A percentile compares a stretch with the other conserved stretches of the same genome.
Conservation (phyloP, 805 yeast species). For the Wickerhamomyces rabaulensis region DNA sequence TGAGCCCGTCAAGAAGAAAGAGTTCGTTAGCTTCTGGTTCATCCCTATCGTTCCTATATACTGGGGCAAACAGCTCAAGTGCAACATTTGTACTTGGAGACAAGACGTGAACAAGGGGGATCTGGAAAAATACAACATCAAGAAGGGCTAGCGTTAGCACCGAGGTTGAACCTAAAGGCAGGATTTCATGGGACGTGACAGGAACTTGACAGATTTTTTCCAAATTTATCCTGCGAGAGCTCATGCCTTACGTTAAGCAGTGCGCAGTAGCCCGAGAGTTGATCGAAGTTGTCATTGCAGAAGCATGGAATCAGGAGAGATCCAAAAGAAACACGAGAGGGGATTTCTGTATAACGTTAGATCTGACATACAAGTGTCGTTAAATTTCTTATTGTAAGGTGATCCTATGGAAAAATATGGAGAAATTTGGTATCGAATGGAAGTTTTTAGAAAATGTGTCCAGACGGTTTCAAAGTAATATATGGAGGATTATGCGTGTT, state of each 20-base stretch:
- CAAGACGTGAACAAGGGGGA: constrained; percentile 29
- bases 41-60: constrained; percentile 48
- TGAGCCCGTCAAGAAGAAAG: constrained; percentile 43
- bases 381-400: too few species aligned
- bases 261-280: too few species aligned
- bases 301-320: too few species aligned
- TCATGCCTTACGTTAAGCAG: not conserved
- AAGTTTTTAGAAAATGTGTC: too few species aligned
- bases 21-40: constrained; percentile 46
- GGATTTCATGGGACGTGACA: too few species aligned
- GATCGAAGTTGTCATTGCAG: too few species aligned
- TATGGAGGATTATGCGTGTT: not conserved
- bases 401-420: too few species aligned
- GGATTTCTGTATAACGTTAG: too few species aligned
- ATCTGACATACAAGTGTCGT: too few species aligned
- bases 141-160: not conserved
- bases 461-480: not conserved
- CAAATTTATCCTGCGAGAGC: not conserved
- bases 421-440: too few species aligned
- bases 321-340: too few species aligned
- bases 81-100: constrained; percentile 47
- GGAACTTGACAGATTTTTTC: not conserved
- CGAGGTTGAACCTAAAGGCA: too few species aligned
- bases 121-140: constrained; percentile 21
- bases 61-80: constrained; percentile 43